Conservation (phyloP, 257 asterid species). For the Petrea volubilis region DNA sequence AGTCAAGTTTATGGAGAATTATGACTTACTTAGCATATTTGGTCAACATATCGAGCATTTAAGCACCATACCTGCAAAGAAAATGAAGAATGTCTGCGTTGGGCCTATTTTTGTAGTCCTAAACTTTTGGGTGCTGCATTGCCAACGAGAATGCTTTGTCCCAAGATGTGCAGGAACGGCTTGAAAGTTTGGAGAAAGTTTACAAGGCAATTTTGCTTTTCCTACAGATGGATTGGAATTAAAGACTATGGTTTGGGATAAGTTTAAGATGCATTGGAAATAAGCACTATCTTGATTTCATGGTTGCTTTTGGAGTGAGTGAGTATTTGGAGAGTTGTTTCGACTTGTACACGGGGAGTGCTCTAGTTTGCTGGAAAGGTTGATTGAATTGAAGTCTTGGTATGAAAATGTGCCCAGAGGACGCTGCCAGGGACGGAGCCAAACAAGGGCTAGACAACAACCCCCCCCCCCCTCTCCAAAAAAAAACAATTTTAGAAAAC, state of each 20-base stretch:
- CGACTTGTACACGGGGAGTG: neutral
- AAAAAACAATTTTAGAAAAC: too few species aligned
- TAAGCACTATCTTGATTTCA: neutral
- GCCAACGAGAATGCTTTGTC: neutral
- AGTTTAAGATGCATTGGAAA: neutral
- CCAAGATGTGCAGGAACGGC: neutral
- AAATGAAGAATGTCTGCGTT: neutral
- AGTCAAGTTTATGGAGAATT: neutral
- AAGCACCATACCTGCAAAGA: neutral
- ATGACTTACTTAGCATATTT: neutral
- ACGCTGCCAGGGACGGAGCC: too few species aligned
- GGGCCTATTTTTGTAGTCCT: neutral
- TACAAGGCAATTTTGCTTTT: neutral
- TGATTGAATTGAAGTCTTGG: neutral
- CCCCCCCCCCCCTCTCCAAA: too few species aligned
- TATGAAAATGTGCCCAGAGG: neutral
- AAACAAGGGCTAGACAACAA: too few species aligned
- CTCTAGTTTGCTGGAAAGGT: conserved; percentile 7
- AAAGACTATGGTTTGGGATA: neutral
- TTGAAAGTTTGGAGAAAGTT: conserved; percentile 1
- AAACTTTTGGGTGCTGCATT: neutral
- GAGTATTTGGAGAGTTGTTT: neutral
- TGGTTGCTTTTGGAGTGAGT: conserved; percentile 12
- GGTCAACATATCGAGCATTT: conserved; percentile 11
- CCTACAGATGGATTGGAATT: conserved; percentile 1